phyloP scores from a whole-genome alignment of 164 flowering plant genomes.

The Piper betle region DNA sequence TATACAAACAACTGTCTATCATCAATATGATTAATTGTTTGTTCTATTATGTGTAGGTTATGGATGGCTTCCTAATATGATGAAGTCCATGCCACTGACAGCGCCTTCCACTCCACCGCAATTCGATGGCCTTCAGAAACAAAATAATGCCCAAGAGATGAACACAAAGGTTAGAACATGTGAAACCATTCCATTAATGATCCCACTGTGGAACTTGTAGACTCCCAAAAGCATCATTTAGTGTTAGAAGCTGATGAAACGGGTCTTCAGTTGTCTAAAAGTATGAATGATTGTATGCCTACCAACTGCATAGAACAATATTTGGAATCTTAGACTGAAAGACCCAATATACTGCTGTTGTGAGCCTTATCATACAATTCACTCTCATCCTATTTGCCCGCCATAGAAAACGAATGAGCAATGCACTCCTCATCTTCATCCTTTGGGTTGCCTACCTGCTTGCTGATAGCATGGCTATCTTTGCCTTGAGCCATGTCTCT shows the following conservation, averaged over 20 bases:
- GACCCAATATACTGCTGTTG: neutral
- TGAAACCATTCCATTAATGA: conserved; percentile 11
- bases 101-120: conserved; percentile 10
- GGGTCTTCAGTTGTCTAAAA: conserved; percentile 1
- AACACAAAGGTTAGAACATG: conserved; percentile 7
- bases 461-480: neutral
- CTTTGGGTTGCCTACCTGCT: neutral
- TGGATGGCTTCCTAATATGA: conserved; percentile 58
- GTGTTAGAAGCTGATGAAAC: conserved; percentile 10
- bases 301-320: conserved; percentile 2
- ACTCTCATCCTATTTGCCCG: neutral
- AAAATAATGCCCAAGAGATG: conserved; percentile 8
- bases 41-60: conserved; percentile 33
- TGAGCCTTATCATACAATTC: neutral
- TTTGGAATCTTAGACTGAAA: conserved; percentile 8
- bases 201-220: conserved; percentile 12
- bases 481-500: neutral
- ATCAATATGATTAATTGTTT: neutral
- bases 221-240: conserved; percentile 10
- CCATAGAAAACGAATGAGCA: neutral
- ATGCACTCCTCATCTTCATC: neutral
- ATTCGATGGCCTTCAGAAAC: conserved; percentile 2
- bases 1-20: neutral
- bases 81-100: conserved; percentile 14
- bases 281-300: conserved; percentile 2